A percentile compares a stretch with the other conserved stretches of the same genome.
These are phyloP conservation scores for Nymphaea thermarum DNA, from an alignment of 164 flowering plant genomes.

Conservation along the genomic window DNA sequence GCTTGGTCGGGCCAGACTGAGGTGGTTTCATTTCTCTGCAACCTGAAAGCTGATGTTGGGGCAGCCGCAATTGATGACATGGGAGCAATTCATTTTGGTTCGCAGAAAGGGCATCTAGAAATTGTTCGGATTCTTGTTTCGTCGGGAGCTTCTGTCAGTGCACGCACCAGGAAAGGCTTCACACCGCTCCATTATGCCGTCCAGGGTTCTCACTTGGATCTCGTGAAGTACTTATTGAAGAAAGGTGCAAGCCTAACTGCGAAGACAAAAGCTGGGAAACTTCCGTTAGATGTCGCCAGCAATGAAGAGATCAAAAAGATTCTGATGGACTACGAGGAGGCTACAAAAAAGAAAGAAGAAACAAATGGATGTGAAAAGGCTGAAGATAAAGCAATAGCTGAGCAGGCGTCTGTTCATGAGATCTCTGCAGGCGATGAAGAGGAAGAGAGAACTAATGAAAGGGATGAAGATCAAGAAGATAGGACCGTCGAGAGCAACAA, in stretches of 20 bases:
- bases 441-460: background rate
- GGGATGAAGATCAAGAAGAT: slow-evolving; percentile 9
- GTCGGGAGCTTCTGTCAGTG: slow-evolving; percentile 62
- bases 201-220: slow-evolving; percentile 74
- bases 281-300: slow-evolving; percentile 59
- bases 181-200: slow-evolving; percentile 87
- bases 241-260: slow-evolving; percentile 52
- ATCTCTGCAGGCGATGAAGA: background rate
- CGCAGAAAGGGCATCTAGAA: slow-evolving; percentile 89
- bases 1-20: slow-evolving; percentile 88
- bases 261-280: slow-evolving; percentile 75
- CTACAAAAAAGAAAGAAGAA: slow-evolving; percentile 12
- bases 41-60: slow-evolving; percentile 82
- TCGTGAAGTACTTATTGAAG: slow-evolving; percentile 60
- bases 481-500: slow-evolving; percentile 16
- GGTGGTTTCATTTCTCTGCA: slow-evolving; percentile 68
- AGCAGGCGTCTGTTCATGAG: background rate
- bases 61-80: slow-evolving; percentile 98
- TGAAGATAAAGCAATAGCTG: background rate
- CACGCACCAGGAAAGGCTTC: slow-evolving; percentile 74
- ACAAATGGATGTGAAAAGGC: background rate
- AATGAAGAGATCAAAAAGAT: slow-evolving; percentile 42
- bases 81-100: slow-evolving; percentile 95
- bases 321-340: slow-evolving; percentile 29
- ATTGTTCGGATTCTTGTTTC: slow-evolving; percentile 47